Conservation (phyloP, 2,329 filamentous ascomycete genomes). For the Scedosporium apiospermum region DNA sequence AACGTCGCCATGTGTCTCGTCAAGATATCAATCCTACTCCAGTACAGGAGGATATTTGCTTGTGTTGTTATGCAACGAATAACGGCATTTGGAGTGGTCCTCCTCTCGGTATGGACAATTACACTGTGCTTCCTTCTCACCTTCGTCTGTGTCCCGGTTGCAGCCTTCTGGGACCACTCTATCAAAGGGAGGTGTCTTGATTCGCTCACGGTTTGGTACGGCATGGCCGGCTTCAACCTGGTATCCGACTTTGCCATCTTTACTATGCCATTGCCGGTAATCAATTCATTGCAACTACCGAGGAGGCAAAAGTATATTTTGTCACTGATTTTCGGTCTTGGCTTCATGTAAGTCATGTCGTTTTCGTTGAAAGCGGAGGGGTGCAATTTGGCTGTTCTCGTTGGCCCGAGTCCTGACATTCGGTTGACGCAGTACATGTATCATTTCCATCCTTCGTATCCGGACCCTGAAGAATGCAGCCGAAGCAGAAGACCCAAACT, state of each 20-base stretch:
- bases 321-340: conserved; percentile 15
- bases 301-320: conserved; percentile 15
- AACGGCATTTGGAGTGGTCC: conserved; percentile 15
- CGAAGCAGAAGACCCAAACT: conserved; percentile 14
- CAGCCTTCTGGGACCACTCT: conserved; percentile 16
- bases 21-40: conserved; percentile 28
- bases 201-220: conserved; percentile 18
- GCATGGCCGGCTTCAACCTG: conserved; percentile 18
- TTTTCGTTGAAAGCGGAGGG: background rate
- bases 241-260: conserved; percentile 18
- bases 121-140: conserved; percentile 19
- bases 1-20: conserved; percentile 21
- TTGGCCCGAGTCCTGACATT: background rate
- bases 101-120: conserved; percentile 19
- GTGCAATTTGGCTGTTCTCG: background rate
- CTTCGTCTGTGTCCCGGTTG: conserved; percentile 18
- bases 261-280: conserved; percentile 16
- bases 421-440: conserved; percentile 15
- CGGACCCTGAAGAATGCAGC: conserved; percentile 16
- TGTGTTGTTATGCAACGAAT: conserved; percentile 14
- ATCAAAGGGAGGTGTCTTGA: conserved; percentile 16
- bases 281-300: conserved; percentile 14
- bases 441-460: conserved; percentile 20
- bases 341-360: conserved; percentile 16
- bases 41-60: conserved; percentile 28